Base-by-base conservation (phyloP, 1,139 yeast species). In the Lodderomyces margitis region DNA sequence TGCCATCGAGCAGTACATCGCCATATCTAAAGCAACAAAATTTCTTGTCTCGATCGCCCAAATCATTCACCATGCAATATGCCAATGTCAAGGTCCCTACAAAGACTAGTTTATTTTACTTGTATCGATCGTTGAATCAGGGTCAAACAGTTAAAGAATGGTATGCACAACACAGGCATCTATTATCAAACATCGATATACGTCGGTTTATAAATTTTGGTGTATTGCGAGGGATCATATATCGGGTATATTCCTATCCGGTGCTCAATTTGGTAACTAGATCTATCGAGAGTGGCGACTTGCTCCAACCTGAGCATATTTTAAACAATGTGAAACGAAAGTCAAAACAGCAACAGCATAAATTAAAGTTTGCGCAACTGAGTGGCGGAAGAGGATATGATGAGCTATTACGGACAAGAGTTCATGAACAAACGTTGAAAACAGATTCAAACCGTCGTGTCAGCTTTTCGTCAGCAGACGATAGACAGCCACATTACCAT, bases 171-270 rank as follows among this genome's bases (percentile, higher is more conserved):
- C 85, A 94, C 56, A 73, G 71, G 32, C 75, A 77, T 37, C 63
- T 69, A 7, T 64, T 94, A 23, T 64, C 54, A 15, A 77, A 80
- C 51, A 79, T 94, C 33, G 98, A 94, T 59, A 70, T 92, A 2
- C 70, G 98, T 46, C 66, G 96, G 39, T 87, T 94, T 54, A 70
- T 92, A 12, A 81, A 89, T 21, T 94, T 91, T 68, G 99, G 98
- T 0, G 75, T 88, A 2, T 68, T 88, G 30, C 77, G 88, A 48
- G 89, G 95, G 1, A 59, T 94, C 6, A 83, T 94, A 14, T 89
- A 89, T 58, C 66, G 98, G 40, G 87, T 89, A 1, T 77, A 86
- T 46, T 70, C 88, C 10, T 87, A 80, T 56, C 97, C 98, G 0
- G 66, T 88, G 2, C 61, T 73, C 46, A 68, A 61, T 46, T 65